phyloP scores from a whole-genome alignment of 1,139 yeast species.

The Diutina scorzettiae region DNA sequence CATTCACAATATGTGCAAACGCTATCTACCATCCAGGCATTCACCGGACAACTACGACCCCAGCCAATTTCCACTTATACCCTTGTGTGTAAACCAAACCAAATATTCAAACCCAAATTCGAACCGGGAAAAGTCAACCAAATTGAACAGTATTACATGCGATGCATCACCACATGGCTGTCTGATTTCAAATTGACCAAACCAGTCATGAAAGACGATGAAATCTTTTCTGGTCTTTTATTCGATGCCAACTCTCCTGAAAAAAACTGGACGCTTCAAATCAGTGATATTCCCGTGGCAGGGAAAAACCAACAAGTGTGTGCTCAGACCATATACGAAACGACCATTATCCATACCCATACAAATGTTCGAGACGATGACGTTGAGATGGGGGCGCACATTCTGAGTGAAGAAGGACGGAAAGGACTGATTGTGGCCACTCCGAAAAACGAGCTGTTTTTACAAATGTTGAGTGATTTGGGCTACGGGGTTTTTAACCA shows the following conservation, averaged over 20 bases:
- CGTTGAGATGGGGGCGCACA: slow-evolving; percentile 2
- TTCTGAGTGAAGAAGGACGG: slow-evolving; percentile 5
- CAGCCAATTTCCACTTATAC: slow-evolving; percentile 32
- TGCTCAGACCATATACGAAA: slow-evolving; percentile 58
- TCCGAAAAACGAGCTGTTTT: slow-evolving; percentile 24
- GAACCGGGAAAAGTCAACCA: slow-evolving; percentile 42
- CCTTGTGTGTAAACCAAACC: slow-evolving; percentile 30
- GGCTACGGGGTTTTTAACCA: slow-evolving; percentile 63
- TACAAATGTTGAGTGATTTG: slow-evolving; percentile 45
- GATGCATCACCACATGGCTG: slow-evolving; percentile 32
- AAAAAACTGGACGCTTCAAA: slow-evolving; percentile 52
- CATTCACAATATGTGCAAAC: slow-evolving; percentile 32
- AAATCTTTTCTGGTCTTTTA: slow-evolving; percentile 17
- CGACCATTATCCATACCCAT: slow-evolving; percentile 43
- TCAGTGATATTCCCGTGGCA: slow-evolving; percentile 78
- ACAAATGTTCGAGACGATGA: slow-evolving; percentile 11
- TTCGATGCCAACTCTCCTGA: slow-evolving; percentile 19
- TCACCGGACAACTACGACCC: slow-evolving; percentile 29
- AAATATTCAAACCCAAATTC: slow-evolving; percentile 32
- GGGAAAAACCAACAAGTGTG: slow-evolving; percentile 52
- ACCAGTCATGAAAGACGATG: slow-evolving; percentile 15
- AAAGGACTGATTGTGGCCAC: slow-evolving; percentile 6
- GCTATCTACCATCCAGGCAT: slow-evolving; percentile 31
- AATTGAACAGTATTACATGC: slow-evolving; percentile 36
- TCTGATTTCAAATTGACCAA: slow-evolving; percentile 16